These are phyloP conservation scores for Endotrypanum monterogeii DNA, from an alignment of 208 protist species.

Conservation along the genomic window DNA sequence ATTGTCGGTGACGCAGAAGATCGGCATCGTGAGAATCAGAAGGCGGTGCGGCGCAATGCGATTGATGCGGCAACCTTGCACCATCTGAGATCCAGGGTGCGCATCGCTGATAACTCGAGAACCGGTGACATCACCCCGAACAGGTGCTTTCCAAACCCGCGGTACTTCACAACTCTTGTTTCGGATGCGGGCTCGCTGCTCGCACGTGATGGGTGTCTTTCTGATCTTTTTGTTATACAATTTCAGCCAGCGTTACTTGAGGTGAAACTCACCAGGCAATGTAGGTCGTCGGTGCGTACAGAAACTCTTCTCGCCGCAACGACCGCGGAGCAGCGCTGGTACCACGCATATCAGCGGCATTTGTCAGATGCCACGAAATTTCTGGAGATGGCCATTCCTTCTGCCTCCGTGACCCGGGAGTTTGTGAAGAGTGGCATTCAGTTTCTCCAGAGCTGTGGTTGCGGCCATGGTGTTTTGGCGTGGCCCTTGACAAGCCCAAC, in stretches of 20 bases:
- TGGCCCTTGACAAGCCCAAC: constrained; percentile 22
- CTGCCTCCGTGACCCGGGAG: neutral
- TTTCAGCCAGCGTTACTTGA: constrained; percentile 15
- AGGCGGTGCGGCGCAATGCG: constrained; percentile 12
- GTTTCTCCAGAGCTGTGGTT: neutral
- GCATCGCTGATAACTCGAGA: neutral
- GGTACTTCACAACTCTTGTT: constrained; percentile 14
- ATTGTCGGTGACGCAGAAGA: constrained; percentile 2
- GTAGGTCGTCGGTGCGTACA: neutral
- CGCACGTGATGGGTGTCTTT: constrained; percentile 25
- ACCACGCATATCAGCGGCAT: neutral
- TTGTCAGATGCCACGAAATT: neutral
- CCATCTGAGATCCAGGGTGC: neutral
- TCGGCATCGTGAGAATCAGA: neutral
- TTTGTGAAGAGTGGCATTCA: neutral
- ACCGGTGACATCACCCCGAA: neutral
- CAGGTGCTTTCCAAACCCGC: neutral
- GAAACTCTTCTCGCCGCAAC: neutral
- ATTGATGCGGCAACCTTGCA: constrained; percentile 15
- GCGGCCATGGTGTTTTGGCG: constrained; percentile 10
- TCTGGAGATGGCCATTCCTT: neutral
- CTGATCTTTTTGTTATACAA: constrained; percentile 52
- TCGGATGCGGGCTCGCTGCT: constrained; percentile 10
- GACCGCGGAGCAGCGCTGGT: too few species aligned
- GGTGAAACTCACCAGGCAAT: neutral